Evolutionary conservation across 371 early-diverging fungal species (phyloP).

Genomic region (Batkoa obscura): DNA sequence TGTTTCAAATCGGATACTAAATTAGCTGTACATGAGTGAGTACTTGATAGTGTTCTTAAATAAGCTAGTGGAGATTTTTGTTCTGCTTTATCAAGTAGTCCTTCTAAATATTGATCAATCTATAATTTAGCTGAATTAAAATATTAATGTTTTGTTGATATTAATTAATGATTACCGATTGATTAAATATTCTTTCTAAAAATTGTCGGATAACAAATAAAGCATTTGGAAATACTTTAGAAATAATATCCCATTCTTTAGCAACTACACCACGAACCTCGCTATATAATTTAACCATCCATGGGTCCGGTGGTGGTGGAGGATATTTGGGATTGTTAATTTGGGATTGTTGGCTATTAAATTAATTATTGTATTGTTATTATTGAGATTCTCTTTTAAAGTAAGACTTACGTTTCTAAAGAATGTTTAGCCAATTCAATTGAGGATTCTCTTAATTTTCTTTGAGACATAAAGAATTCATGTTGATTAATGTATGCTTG

Average conservation of each 20-base stretch:
- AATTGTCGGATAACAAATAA: constrained; percentile 77
- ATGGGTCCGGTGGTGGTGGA: constrained; percentile 56
- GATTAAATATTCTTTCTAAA: constrained; percentile 85
- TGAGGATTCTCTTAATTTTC: constrained; percentile 33
- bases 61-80: constrained; percentile 50
- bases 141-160: neutral
- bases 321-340: constrained; percentile 23
- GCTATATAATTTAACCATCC: constrained; percentile 54
- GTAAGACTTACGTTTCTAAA: neutral
- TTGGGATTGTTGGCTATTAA: constrained; percentile 12
- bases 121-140: constrained; percentile 10
- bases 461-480: constrained; percentile 74
- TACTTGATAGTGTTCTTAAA: constrained; percentile 50
- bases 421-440: constrained; percentile 5
- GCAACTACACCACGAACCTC: constrained; percentile 62
- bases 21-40: constrained; percentile 52
- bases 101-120: constrained; percentile 76
- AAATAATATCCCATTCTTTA: constrained; percentile 75
- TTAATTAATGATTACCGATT: constrained; percentile 40
- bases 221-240: constrained; percentile 83
- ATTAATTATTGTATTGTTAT: neutral
- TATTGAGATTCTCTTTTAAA: neutral
- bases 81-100: constrained; percentile 44
- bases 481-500: constrained; percentile 92
- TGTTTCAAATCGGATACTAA: constrained; percentile 52